Evolutionary conservation across 345 rosid genomes (phyloP), one percentile per base, ranked within the genome.

Genomic region (Pistacia atlantica): DNA sequence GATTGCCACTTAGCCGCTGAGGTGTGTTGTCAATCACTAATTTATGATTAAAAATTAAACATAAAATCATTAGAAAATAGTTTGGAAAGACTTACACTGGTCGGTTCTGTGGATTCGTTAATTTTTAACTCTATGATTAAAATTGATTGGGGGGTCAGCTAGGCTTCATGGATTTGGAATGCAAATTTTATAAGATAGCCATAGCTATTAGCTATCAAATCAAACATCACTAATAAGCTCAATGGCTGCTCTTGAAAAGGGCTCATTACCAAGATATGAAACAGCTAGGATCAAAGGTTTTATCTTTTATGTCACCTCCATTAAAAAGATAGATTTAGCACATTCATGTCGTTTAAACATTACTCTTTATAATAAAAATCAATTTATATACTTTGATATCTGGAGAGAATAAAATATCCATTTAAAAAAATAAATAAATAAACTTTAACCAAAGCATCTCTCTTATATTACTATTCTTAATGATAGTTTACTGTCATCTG

Each of bases 141-240:
- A 11, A 61, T 11, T 11, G 3, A 20, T n/a, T 20, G 37, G 6
- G 20, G 17, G 55, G 10, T 42, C n/a, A 33, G 51, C 57, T 38
- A 38, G 33, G 52, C 59, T 45, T 58, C 17, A 22, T 58, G 22
- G 55, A 59, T 16, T 8, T 59, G 25, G 20, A 72, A 16, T 60
- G 56, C 28, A 62, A 59, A 8, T 72, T 45, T 72, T 60, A 60
- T 72, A 45, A 45, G 37, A 9, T 22, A 42, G 16, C 3, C 14
- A 31, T 25, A 25, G 25, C 25, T 25, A 25, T 25, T 9, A 72
- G 46, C 67, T 45, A 5, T 67, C 42, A 35, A 59, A 60, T 25
- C 57, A 14, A 60, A 61, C 5, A 59, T 72, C 56, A 72, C 11
- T 14, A 58, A 45, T 59, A 72, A 59, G 66, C 14, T 72, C 22